A percentile compares a stretch with the other conserved stretches of the same genome.
Conservation (phyloP, 2,329 filamentous ascomycete species). For the Xylaria multiplex region DNA sequence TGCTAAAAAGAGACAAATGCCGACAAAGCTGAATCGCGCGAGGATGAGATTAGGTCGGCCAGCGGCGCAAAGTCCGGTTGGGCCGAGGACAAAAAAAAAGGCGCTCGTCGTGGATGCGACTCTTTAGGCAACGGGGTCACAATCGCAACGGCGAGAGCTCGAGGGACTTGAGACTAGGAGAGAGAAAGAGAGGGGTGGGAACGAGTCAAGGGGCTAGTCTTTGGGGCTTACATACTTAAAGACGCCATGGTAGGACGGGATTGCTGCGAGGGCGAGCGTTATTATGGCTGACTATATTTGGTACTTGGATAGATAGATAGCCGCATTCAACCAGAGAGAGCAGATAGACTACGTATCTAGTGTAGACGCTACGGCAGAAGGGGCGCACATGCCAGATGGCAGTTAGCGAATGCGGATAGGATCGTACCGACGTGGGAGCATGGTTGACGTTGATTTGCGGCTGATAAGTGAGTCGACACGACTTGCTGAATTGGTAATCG, state of each 20-base stretch:
- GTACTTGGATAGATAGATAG: constrained; percentile 29
- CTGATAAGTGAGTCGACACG: constrained; percentile 29
- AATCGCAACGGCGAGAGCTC: background rate
- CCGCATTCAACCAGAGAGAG: constrained; percentile 40
- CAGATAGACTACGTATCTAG: constrained; percentile 4
- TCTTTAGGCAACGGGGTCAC: background rate
- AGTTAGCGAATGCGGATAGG: constrained; percentile 40
- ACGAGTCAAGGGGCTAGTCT: constrained; percentile 14
- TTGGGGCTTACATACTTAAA: constrained; percentile 47
- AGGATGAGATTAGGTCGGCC: background rate
- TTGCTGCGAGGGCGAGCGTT: background rate
- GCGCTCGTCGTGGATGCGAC: constrained; percentile 18
- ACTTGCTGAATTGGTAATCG: constrained; percentile 26
- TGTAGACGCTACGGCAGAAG: constrained; percentile 32
- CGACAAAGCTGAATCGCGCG: constrained; percentile 11
- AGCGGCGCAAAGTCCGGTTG: constrained; percentile 20
- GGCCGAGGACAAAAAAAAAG: constrained; percentile 17
- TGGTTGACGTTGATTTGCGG: constrained; percentile 36
- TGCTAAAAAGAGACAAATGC: background rate
- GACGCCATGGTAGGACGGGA: constrained; percentile 43
- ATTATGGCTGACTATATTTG: constrained; percentile 10
- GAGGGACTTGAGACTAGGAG: background rate
- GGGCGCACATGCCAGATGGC: constrained; percentile 40
- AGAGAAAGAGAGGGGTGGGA: constrained; percentile 3
- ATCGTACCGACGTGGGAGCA: constrained; percentile 46